Conservation (phyloP, 78 protist genomes). For the Dictyostelium purpureum region DNA sequence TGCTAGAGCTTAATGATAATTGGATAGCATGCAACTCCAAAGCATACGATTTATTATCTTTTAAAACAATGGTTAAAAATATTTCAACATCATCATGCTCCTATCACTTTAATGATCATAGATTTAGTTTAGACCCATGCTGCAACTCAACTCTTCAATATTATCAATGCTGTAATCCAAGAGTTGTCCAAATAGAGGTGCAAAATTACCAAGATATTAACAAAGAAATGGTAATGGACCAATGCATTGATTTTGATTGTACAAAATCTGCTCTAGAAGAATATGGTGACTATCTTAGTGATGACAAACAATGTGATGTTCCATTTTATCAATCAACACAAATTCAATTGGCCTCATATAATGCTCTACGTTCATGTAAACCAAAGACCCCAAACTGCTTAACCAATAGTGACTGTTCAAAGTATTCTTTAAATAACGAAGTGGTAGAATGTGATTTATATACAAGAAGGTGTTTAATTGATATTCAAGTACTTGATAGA, state of each 20-base stretch:
- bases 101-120: neutral
- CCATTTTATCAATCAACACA: neutral
- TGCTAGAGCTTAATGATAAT: neutral
- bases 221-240: neutral
- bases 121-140: neutral
- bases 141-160: neutral
- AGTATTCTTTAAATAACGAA: too few species aligned
- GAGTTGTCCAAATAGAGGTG: neutral
- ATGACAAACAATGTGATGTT: neutral
- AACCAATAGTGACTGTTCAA: too few species aligned
- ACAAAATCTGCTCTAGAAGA: neutral
- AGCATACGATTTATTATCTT: neutral
- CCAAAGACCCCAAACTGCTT: neutral
- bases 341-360: neutral
- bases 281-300: neutral
- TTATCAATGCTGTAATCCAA: neutral
- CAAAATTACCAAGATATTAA: neutral
- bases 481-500: neutral
- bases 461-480: neutral
- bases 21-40: neutral
- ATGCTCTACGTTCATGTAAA: neutral
- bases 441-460: neutral
- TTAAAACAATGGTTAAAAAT: neutral
- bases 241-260: neutral
- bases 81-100: neutral